These are phyloP conservation scores for Penicillium alfredii DNA, from an alignment of 495 filamentous ascomycete genomes.

Conservation along the genomic window DNA sequence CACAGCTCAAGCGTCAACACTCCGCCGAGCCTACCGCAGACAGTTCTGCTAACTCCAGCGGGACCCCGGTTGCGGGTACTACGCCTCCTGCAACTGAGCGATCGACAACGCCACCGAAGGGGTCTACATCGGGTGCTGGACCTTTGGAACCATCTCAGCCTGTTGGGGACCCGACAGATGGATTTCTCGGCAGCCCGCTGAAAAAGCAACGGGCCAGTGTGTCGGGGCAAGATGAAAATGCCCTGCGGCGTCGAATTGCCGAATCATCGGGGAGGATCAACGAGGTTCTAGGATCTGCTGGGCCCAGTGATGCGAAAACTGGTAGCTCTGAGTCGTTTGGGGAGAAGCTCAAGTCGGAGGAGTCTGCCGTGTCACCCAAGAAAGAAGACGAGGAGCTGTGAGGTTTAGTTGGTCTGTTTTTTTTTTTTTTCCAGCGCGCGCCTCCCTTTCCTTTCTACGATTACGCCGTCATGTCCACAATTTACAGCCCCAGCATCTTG, in stretches of 20 bases:
- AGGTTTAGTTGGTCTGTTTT: constrained; percentile 6
- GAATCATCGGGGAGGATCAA: constrained; percentile 36
- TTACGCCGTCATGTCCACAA: constrained; percentile 24
- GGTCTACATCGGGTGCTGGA: constrained; percentile 14
- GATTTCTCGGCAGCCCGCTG: constrained; percentile 66
- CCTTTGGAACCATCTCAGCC: constrained; percentile 26
- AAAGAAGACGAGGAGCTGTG: constrained; percentile 38
- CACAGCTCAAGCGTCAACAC: constrained; percentile 89
- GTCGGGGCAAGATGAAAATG: constrained; percentile 52
- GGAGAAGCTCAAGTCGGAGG: constrained; percentile 6
- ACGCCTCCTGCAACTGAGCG: constrained; percentile 32
- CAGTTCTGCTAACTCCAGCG: constrained; percentile 36
- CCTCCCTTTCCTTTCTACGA: too few species aligned
- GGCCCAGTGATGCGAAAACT: constrained; percentile 8
- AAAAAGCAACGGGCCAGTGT: constrained; percentile 78
- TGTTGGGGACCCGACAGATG: constrained; percentile 32
- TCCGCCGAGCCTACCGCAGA: constrained; percentile 67
- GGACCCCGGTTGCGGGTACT: constrained; percentile 39
- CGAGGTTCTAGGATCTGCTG: constrained; percentile 24
- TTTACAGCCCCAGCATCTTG: constrained; percentile 17
- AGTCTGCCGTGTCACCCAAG: constrained; percentile 1
- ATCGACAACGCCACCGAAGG: constrained; percentile 38
- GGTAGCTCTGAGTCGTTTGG: constrained; percentile 11
- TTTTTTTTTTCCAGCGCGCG: neutral
- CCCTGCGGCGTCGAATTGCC: constrained; percentile 44